Base-by-base conservation (phyloP, 805 yeast species). In the Kodamaea fukazawae region DNA sequence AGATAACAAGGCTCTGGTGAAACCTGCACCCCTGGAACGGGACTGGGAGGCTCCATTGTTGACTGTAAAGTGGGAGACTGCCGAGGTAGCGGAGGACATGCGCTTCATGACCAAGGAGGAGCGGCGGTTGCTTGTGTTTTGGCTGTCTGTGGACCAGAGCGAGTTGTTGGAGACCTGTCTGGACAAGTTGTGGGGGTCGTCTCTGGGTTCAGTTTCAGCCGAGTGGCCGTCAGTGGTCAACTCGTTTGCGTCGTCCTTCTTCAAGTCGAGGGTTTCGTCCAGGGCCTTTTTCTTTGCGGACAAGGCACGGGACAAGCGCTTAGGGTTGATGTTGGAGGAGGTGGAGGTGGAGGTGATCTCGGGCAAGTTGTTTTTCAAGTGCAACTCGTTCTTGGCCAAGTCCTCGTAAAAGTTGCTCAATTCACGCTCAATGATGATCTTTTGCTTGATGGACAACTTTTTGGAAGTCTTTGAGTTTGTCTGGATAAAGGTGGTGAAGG, bases 351-450 rank as follows among this genome's bases (percentile, higher is more conserved):
- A 7, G 31, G 36, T 11, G 17, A 34, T 15, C 26, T 29, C 16
- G 30, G 13, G 28, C 18, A 5, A 26, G 42, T 23, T 32, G 20
- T 27, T 43, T 45, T 70, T 70, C 53, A 70, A 62, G 47, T 66
- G 63, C 32, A 70, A 58, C 49, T 74, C 76, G 15, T 55, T 54
- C 17, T 44, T 55, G 18, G 57, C 38, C 45, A 76, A 56, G 37
- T 64, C 70, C 13, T 71, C 76, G 51, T 74, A 76, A 52, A 62
- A 73, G 30, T 43, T 48, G 32, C 67, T 63, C 48, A 75, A 65
- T 43, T 73, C 75, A 12, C 73, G 55, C 48, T 63, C 73, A 43
- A 70, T 70, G 38, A 68, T 73, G 28, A 71, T 59, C 43, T 65
- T 58, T 41, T 70, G 72, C 39, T 60, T 65, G 16, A 69, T 57